phyloP scores from a whole-genome alignment of 1,284 basidiomycete species.

The Rhodotorula sp. region DNA sequence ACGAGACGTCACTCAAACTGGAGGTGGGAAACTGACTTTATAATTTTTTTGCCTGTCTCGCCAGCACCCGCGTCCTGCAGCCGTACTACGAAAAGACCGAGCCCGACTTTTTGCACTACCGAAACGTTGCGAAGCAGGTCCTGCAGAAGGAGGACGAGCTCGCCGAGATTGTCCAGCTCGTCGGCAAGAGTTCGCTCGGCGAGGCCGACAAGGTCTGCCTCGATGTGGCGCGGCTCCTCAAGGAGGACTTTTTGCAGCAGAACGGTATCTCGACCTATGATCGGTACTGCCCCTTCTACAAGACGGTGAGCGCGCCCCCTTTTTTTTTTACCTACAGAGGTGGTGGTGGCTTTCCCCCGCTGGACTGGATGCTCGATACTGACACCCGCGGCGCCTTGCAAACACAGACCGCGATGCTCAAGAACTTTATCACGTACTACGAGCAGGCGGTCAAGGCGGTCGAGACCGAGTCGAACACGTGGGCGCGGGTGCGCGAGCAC shows the following conservation, averaged over 20 bases:
- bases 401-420: constrained; percentile 80
- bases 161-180: constrained; percentile 97
- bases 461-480: constrained; percentile 78
- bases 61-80: constrained; percentile 79
- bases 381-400: neutral
- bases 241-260: constrained; percentile 89
- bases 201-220: constrained; percentile 98
- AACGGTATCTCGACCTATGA: constrained; percentile 99
- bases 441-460: constrained; percentile 83
- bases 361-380: neutral
- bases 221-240: constrained; percentile 95
- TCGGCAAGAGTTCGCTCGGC: constrained; percentile 95
- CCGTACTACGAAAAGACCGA: constrained; percentile 86
- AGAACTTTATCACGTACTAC: constrained; percentile 94
- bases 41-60: neutral
- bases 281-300: constrained; percentile 97
- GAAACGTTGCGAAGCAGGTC: constrained; percentile 90
- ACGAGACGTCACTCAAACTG: neutral
- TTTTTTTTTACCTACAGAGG: neutral
- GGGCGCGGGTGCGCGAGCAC: constrained; percentile 83
- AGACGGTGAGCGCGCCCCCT: constrained; percentile 54
- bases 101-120: constrained; percentile 89
- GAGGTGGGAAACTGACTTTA: neutral
- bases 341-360: neutral
- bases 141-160: constrained; percentile 98